Conservation (phyloP, 495 filamentous ascomycete species). For the Trichoderma virens region DNA sequence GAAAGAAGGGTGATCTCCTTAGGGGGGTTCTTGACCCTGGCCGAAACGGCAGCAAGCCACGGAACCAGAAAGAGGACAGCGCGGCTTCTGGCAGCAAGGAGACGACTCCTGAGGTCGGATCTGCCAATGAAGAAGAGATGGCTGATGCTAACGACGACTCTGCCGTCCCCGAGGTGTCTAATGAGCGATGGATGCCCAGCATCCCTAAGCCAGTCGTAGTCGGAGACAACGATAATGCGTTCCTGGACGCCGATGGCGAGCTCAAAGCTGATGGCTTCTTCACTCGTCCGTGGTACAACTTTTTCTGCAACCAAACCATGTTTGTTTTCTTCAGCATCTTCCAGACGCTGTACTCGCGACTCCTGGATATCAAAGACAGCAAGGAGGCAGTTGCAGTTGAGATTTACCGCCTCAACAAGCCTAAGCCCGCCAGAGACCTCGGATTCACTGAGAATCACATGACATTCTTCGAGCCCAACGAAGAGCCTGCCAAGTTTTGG, state of each 20-base stretch:
- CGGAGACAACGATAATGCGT: conserved; percentile 22
- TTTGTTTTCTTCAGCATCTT: conserved; percentile 92
- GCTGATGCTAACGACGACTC: conserved; percentile 41
- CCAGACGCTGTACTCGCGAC: conserved; percentile 75
- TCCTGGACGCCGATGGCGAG: conserved; percentile 47
- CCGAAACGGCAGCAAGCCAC: conserved; percentile 52
- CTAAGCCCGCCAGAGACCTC: conserved; percentile 74
- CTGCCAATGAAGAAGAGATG: conserved; percentile 61
- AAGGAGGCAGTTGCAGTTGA: conserved; percentile 64
- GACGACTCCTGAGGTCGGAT: conserved; percentile 74
- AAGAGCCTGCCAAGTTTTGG: conserved; percentile 41
- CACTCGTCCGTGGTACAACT: conserved; percentile 66
- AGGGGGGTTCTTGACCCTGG: conserved; percentile 77
- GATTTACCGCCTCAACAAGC: conserved; percentile 56
- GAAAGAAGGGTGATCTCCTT: conserved; percentile 71
- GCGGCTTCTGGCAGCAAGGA: conserved; percentile 68
- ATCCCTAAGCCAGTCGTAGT: conserved; percentile 41
- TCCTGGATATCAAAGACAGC: conserved; percentile 71
- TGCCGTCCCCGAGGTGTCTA: conserved; percentile 40
- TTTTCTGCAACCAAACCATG: conserved; percentile 84
- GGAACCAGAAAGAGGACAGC: conserved; percentile 66
- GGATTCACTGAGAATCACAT: conserved; percentile 52
- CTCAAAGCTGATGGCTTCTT: conserved; percentile 74
- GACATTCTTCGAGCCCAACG: conserved; percentile 36
- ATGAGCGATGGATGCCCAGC: conserved; percentile 47